Conservation (phyloP, 1,284 basidiomycete species). For the Moniliophthora roreri region DNA sequence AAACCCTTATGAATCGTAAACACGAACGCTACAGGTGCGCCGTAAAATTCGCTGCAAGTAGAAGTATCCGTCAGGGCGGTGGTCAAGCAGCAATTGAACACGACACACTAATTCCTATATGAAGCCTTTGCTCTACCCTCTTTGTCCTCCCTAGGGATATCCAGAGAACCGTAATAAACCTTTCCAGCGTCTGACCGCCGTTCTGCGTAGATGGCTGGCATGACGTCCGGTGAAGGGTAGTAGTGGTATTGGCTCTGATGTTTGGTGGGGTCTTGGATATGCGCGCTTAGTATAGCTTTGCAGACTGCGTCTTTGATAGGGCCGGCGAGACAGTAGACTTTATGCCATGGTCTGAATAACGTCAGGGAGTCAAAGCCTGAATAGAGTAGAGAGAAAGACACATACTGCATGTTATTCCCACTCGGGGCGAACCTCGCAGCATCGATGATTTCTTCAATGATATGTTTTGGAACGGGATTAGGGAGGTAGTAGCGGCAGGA, state of each 20-base stretch:
- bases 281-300: slow-evolving; percentile 13
- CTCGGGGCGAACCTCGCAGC: slow-evolving; percentile 18
- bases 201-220: slow-evolving; percentile 12
- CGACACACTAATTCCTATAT: slow-evolving; percentile 14
- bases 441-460: slow-evolving; percentile 19
- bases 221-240: slow-evolving; percentile 16
- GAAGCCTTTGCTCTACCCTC: slow-evolving; percentile 14
- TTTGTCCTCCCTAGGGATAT: slow-evolving; percentile 13
- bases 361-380: neutral
- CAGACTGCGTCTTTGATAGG: slow-evolving; percentile 12
- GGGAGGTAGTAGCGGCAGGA: slow-evolving; percentile 21
- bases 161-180: slow-evolving; percentile 14
- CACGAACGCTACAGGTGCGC: slow-evolving; percentile 20
- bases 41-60: slow-evolving; percentile 12
- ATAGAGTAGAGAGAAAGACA: neutral
- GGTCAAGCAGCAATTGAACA: slow-evolving; percentile 4
- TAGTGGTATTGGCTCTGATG: slow-evolving; percentile 18
- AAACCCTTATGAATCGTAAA: slow-evolving; percentile 20
- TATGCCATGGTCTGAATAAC: slow-evolving; percentile 18
- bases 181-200: slow-evolving; percentile 19
- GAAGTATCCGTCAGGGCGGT: neutral
- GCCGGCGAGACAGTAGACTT: slow-evolving; percentile 20
- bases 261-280: slow-evolving; percentile 11
- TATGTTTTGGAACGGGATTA: slow-evolving; percentile 15
- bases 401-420: slow-evolving; percentile 21